Evolutionary conservation across 2,329 filamentous ascomycete species (phyloP), one percentile per base, ranked within the genome.

Genomic region (Talaromyces sp.): DNA sequence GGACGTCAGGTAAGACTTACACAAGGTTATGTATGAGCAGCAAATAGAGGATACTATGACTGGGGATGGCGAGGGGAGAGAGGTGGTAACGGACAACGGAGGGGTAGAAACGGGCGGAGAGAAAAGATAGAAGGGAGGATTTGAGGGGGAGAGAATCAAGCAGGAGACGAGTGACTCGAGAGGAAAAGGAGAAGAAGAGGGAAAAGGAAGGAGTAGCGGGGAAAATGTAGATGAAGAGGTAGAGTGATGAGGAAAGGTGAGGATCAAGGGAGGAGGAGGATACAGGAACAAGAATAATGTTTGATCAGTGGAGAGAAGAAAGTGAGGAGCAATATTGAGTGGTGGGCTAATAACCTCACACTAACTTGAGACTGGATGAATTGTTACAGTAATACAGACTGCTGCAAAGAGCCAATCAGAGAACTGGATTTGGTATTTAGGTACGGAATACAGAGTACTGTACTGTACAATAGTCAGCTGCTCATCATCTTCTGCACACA

Each of bases 81-180:
- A 51, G 37, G 58, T 52, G 35, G 60, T 53, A 35, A 59, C 53
- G 59, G 53, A 62, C 11, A 64, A 63, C 54, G 63, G 60, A 43
- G 59, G 48, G 15, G 62, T 60, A 40, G 66, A 62, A 7, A 62
- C 62, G 6, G 64, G 63, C 13, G 62, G 61, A 37, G 63, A 60
- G 22, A 56, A 51, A 36, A 48, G 54, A 58, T 25, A 40, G 46
- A 58, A 56, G 56, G 60, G 62, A 63, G 59, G 58, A 63, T 57
- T 57, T 48, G 54, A 60, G 61, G 60, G 64, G 63, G 60, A 58
- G 60, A 60, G 57, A 35, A 60, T 57, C 59, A 61, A 45, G 28
- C 19, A 31, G 52, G 21, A 46, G 36, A 50, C 33, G 19, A 25
- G 53, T 25, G 37, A 59, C 63, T 63, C 58, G 61, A 62, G 57